Percentiles rank a stretch among this genome's conserved stretches.
phyloP scores from a whole-genome alignment of 345 rosid species.

The Populus deltoides region DNA sequence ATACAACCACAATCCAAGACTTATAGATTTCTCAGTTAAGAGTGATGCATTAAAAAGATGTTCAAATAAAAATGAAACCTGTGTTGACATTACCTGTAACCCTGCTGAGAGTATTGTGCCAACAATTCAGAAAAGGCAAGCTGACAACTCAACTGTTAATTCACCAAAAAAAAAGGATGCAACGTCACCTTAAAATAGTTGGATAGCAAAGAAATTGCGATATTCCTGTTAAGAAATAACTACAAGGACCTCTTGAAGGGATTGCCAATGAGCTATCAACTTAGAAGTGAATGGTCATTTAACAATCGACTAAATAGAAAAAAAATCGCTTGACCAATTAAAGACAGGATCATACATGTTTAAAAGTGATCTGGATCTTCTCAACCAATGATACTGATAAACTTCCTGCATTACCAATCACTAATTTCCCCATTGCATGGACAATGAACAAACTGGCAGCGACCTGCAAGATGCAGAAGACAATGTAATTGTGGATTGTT shows the following conservation, averaged over 20 bases:
- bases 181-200: neutral
- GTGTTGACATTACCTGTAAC: conserved; percentile 61
- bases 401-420: conserved; percentile 55
- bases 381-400: conserved; percentile 61
- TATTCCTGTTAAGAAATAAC: neutral
- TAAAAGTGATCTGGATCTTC: conserved; percentile 45
- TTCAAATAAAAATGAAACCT: conserved; percentile 3
- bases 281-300: neutral
- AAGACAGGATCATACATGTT: conserved; percentile 43
- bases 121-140: conserved; percentile 74
- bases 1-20: neutral
- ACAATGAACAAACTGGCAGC: conserved; percentile 62
- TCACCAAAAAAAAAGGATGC: conserved; percentile 18
- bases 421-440: conserved; percentile 65
- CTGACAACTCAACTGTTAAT: conserved; percentile 61
- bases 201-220: neutral
- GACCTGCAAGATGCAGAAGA: conserved; percentile 48
- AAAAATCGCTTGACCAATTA: neutral
- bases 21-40: neutral
- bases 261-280: neutral
- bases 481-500: neutral
- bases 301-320: neutral
- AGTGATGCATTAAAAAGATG: neutral
- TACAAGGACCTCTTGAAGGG: neutral
- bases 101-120: conserved; percentile 58